These are phyloP conservation scores for Nyctanthes arbortristis DNA, from an alignment of 257 asterid genomes.

Conservation along the genomic window DNA sequence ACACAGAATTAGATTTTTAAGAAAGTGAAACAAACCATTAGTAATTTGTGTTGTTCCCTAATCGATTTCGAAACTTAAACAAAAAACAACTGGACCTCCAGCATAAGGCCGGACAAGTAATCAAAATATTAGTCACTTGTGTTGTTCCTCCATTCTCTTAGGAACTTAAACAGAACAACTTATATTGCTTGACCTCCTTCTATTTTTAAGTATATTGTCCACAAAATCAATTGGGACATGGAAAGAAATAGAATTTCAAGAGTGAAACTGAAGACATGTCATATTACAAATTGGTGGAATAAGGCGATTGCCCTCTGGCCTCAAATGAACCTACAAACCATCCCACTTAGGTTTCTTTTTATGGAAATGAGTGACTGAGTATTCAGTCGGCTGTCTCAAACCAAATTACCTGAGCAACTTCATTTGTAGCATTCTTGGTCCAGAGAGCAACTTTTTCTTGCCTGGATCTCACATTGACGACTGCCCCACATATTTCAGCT, in stretches of 20 bases:
- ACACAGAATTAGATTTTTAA: too few species aligned
- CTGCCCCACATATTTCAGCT: conserved; percentile 58
- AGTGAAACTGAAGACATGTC: not conserved
- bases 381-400: conserved; percentile 3
- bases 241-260: too few species aligned
- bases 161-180: too few species aligned
- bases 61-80: too few species aligned
- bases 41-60: too few species aligned
- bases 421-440: conserved; percentile 56
- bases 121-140: not conserved
- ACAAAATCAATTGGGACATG: too few species aligned
- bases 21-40: too few species aligned
- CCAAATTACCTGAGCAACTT: conserved; percentile 77
- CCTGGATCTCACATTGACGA: conserved; percentile 40
- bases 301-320: not conserved
- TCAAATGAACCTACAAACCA: not conserved
- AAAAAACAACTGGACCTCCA: too few species aligned
- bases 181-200: too few species aligned
- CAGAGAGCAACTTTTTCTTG: conserved; percentile 41
- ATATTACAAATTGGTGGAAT: not conserved
- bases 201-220: too few species aligned
- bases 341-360: not conserved
- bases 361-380: not conserved
- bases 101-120: too few species aligned
- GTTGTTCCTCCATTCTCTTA: too few species aligned